These are phyloP conservation scores for Hyaloscypha hepaticicola DNA, from an alignment of 495 filamentous ascomycete genomes.

Conservation along the genomic window DNA sequence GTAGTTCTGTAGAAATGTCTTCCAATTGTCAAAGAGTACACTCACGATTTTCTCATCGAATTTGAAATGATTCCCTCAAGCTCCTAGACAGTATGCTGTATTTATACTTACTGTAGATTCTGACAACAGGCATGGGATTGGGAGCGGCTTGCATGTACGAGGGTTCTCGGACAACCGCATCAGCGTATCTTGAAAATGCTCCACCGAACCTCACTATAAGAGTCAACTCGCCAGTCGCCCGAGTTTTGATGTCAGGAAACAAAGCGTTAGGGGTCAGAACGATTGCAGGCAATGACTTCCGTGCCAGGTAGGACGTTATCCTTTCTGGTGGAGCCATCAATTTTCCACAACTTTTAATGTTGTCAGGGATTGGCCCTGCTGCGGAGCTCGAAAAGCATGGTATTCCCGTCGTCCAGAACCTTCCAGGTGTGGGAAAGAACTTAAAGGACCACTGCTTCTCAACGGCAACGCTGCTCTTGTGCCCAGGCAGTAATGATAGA, in stretches of 20 bases:
- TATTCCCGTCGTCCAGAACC: slow-evolving; percentile 50
- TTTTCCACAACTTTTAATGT: slow-evolving; percentile 60
- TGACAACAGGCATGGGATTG: slow-evolving; percentile 49
- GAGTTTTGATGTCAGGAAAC: slow-evolving; percentile 51
- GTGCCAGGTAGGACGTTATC: slow-evolving; percentile 56
- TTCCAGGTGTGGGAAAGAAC: slow-evolving; percentile 55
- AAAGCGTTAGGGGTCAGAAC: slow-evolving; percentile 49
- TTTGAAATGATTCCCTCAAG: too few species aligned
- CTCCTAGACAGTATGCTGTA: too few species aligned
- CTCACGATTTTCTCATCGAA: too few species aligned
- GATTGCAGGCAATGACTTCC: slow-evolving; percentile 38
- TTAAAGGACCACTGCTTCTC: slow-evolving; percentile 42
- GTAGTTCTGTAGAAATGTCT: too few species aligned
- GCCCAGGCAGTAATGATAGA: slow-evolving; percentile 33
- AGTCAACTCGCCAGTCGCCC: slow-evolving; percentile 47
- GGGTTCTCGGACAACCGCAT: slow-evolving; percentile 51
- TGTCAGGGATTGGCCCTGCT: slow-evolving; percentile 61
- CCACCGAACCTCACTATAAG: slow-evolving; percentile 53
- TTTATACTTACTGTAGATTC: neutral
- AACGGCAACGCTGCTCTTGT: slow-evolving; percentile 29
- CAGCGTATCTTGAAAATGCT: slow-evolving; percentile 44
- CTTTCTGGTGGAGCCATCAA: slow-evolving; percentile 58
- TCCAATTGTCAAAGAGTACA: too few species aligned
- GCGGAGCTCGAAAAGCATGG: slow-evolving; percentile 48
- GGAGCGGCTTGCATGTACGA: slow-evolving; percentile 46